phyloP scores from a whole-genome alignment of 179 eudicot species.

The Gypsophila paniculata region DNA sequence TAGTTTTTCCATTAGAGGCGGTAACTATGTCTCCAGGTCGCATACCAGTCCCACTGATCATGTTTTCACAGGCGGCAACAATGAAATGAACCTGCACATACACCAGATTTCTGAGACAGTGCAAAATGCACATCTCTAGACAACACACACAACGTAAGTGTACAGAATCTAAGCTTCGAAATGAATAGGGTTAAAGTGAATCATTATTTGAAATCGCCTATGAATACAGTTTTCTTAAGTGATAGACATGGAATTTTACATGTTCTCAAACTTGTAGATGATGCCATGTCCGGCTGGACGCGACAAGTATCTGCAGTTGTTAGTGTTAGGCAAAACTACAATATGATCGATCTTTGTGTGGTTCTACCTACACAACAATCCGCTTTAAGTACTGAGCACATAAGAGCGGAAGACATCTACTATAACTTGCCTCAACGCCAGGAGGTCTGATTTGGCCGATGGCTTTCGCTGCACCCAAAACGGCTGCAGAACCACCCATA shows the following conservation, averaged over 20 bases:
- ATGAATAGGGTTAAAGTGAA: too few relatives aligned
- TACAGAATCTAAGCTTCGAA: background rate
- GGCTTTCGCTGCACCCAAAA: constrained; percentile 94
- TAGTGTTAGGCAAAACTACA: too few relatives aligned
- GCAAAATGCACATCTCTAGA: background rate
- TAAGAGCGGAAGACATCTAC: background rate
- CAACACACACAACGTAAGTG: background rate
- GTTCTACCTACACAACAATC: background rate
- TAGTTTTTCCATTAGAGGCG: constrained; percentile 97
- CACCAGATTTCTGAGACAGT: background rate
- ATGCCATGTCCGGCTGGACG: too few relatives aligned
- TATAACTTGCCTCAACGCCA: constrained; percentile 78
- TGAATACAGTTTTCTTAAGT: too few relatives aligned
- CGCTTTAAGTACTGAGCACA: background rate
- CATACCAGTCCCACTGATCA: constrained; percentile 98
- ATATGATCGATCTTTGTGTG: background rate
- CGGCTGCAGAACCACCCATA: constrained; percentile 99
- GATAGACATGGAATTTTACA: too few relatives aligned
- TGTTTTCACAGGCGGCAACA: constrained; percentile 95
- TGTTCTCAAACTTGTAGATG: background rate
- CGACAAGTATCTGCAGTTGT: too few relatives aligned
- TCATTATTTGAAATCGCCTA: too few relatives aligned
- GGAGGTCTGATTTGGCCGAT: constrained; percentile 91
- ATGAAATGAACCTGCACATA: constrained; percentile 80
- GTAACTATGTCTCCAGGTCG: constrained; percentile 94